Evolutionary conservation across 345 rosid genomes (phyloP).

Genomic region (Sonneratia alba): DNA sequence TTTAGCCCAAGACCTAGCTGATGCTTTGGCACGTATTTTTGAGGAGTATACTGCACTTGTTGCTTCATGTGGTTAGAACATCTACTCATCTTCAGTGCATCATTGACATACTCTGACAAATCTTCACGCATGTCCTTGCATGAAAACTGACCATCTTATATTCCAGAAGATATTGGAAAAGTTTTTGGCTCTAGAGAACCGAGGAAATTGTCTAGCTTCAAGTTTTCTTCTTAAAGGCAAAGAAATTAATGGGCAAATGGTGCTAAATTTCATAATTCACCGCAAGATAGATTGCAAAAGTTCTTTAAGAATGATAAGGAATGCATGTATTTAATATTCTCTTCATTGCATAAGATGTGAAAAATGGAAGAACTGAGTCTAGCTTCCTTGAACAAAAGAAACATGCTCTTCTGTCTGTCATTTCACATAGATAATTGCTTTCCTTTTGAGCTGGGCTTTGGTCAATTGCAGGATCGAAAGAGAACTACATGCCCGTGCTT

Average conservation of each 20-base stretch:
- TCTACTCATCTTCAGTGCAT: not conserved
- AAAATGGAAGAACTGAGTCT: no score
- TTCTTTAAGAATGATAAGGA: no score
- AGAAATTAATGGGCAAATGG: no score
- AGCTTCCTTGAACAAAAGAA: no score
- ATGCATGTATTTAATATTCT: no score
- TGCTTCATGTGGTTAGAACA: constrained; percentile 59
- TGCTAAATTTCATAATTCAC: no score
- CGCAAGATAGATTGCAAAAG: no score
- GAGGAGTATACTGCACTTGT: constrained; percentile 60
- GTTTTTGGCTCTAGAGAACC: no score
- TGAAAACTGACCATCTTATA: not conserved
- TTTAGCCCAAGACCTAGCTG: constrained; percentile 50
- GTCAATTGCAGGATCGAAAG: constrained; percentile 50
- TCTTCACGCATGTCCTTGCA: not conserved
- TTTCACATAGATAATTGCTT: not conserved
- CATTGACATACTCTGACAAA: not conserved
- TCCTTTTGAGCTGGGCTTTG: not conserved
- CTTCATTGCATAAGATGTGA: no score
- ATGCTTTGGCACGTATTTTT: constrained; percentile 50
- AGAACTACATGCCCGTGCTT: constrained; percentile 59
- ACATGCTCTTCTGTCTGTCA: no score
- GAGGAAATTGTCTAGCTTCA: no score
- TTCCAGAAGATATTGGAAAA: not conserved
- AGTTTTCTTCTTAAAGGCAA: no score